Conservation (phyloP, 345 rosid genomes). For the Conringia planisiliqua region DNA sequence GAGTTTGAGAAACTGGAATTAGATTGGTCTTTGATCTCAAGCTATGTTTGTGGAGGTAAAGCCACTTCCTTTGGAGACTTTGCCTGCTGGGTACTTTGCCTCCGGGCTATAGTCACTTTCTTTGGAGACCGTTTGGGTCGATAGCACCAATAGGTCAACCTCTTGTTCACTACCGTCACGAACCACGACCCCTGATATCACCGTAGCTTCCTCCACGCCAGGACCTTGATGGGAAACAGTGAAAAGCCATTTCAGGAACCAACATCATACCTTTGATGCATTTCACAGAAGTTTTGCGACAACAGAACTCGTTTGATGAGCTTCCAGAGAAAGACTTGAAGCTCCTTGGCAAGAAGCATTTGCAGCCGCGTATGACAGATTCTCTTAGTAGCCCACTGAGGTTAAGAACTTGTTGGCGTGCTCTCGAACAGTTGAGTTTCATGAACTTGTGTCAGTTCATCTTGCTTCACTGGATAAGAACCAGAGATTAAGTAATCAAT, state of each 20-base stretch:
- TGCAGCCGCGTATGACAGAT: too few species aligned
- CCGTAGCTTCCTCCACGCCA: slow-evolving; percentile 1
- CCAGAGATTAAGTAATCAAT: background rate
- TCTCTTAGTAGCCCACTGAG: slow-evolving; percentile 33
- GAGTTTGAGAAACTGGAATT: background rate
- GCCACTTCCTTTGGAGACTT: slow-evolving; percentile 25
- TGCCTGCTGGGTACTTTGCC: slow-evolving; percentile 47
- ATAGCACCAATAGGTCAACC: slow-evolving; percentile 31
- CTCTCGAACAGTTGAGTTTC: slow-evolving; percentile 40
- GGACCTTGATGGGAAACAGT: slow-evolving; percentile 1
- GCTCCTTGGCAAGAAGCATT: slow-evolving; percentile 81
- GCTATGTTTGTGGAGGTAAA: slow-evolving; percentile 77
- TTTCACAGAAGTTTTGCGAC: slow-evolving; percentile 46
- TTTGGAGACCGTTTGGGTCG: slow-evolving; percentile 17
- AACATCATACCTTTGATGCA: slow-evolving; percentile 27
- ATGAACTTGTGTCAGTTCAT: slow-evolving; percentile 39
- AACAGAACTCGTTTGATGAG: slow-evolving; percentile 40
- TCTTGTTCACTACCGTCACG: slow-evolving; percentile 51
- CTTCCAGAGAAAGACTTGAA: slow-evolving; percentile 56
- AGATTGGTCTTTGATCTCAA: slow-evolving; percentile 54
- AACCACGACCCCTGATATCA: slow-evolving; percentile 22
- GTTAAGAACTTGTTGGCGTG: slow-evolving; percentile 42
- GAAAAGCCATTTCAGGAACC: slow-evolving; percentile 12
- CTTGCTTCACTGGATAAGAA: slow-evolving; percentile 31
- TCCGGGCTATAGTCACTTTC: slow-evolving; percentile 38